These are phyloP conservation scores for Nephelium lappaceum DNA, from an alignment of 345 rosid species.

Conservation along the genomic window DNA sequence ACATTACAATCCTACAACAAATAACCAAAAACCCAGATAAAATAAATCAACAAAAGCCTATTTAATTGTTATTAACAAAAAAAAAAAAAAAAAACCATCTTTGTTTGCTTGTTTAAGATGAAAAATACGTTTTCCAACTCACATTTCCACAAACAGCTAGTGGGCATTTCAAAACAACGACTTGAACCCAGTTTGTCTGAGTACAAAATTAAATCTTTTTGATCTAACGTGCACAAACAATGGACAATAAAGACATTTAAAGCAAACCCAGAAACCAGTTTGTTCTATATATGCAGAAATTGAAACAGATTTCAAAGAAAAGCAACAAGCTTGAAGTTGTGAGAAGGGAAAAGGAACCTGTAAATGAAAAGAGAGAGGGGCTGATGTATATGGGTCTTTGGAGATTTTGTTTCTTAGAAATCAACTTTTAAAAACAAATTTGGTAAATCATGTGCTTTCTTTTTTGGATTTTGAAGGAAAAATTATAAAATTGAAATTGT, in stretches of 20 bases:
- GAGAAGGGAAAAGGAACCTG: neutral
- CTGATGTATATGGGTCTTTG: neutral
- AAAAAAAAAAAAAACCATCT: neutral
- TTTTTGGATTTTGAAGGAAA: neutral
- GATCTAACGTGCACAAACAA: neutral
- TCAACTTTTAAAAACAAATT: neutral
- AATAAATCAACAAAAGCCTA: slow-evolving; percentile 2
- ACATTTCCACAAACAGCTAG: slow-evolving; percentile 14
- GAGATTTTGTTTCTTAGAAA: neutral
- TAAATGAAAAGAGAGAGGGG: neutral
- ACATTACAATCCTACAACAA: neutral
- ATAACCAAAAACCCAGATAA: neutral
- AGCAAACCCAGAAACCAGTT: slow-evolving; percentile 12
- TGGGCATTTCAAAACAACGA: neutral
- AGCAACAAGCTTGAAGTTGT: neutral
- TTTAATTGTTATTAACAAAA: neutral
- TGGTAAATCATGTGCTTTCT: neutral
- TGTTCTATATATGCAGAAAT: neutral
- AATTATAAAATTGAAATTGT: neutral
- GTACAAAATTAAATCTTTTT: accelerated
- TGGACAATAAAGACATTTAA: neutral
- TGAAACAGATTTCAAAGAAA: neutral
- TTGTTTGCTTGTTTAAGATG: neutral
- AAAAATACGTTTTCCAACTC: neutral
- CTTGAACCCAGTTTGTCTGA: neutral